Conservation (phyloP, 139 green algal genomes). For the Cymbomonas tetramitiformis region DNA sequence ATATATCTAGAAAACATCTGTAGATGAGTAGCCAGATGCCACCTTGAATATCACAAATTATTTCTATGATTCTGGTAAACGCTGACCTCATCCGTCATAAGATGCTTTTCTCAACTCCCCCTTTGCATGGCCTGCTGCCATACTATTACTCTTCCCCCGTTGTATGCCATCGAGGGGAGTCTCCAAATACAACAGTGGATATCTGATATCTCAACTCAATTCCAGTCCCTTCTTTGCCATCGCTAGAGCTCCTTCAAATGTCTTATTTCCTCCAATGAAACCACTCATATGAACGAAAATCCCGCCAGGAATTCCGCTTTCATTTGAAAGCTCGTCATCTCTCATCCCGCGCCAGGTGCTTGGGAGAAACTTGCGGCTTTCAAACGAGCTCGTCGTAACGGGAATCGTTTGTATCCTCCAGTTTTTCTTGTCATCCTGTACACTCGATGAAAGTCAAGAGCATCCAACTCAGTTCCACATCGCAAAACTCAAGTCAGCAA, state of each 20-base stretch:
- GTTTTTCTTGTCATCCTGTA: slow-evolving; percentile 20
- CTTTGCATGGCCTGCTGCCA: too few species aligned
- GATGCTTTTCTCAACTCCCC: too few species aligned
- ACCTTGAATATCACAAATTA: too few species aligned
- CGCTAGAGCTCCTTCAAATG: slow-evolving; percentile 49
- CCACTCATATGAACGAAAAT: slow-evolving; percentile 80
- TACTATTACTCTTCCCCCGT: too few species aligned
- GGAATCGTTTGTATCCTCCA: slow-evolving; percentile 57
- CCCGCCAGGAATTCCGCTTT: slow-evolving; percentile 52
- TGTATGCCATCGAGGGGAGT: too few species aligned
- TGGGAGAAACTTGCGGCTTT: slow-evolving; percentile 65
- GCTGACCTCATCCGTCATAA: too few species aligned
- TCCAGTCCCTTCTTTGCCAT: slow-evolving; percentile 48
- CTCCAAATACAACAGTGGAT: too few species aligned
- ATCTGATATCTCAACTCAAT: slow-evolving; percentile 8
- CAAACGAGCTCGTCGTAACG: slow-evolving; percentile 54
- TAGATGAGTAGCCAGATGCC: too few species aligned
- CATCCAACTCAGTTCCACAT: too few species aligned
- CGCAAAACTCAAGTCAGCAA: too few species aligned
- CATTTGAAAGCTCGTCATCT: slow-evolving; percentile 56
- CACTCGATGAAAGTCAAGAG: slow-evolving; percentile 24
- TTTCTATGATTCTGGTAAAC: too few species aligned
- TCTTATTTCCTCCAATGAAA: slow-evolving; percentile 84
- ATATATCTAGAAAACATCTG: too few species aligned
- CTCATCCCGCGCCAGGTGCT: slow-evolving; percentile 69